Evolutionary conservation across 129 eudicot genomes (phyloP), one percentile per base, ranked within the genome.

Genomic region (Deinandra increscens): DNA sequence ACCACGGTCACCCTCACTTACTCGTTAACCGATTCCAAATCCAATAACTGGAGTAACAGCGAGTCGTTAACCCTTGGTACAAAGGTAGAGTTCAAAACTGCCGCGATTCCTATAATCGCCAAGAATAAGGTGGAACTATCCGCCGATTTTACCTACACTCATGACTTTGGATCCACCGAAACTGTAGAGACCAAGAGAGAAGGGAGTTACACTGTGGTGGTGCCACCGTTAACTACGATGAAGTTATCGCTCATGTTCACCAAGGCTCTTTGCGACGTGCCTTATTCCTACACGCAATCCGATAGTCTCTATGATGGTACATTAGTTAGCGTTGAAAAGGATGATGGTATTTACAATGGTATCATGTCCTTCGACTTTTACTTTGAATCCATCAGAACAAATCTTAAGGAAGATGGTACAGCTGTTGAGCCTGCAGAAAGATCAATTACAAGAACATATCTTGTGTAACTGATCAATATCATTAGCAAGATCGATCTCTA

Each of bases 311-410:
- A 20, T 9, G 13, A 12, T 2, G 56, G 42, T 8, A 41, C 43
- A 26, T 11, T 13, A 41, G n/a, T 65, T 44, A 3, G 20, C 37
- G 26, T 41, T 2, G 0, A 0, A 22, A 13, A 23, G 56, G 70
- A 66, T 26, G 70, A 66, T 29, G 70, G 70, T 34, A 7, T 45
- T 6, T 66, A 4, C 42, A 66, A 26, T 2, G 70, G 70, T n/a
- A 23, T 26, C 13, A 66, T 44, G 22, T 43, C 41, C 41, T 43
- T 11, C n/a, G 1, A 29, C 51, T 9, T 63, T 66, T 6, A 2
- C 26, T 66, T 20, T 23, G 4, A 43, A 11, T 23, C 42, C 18
- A n/a, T n/a, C n/a, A n/a, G n/a, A n/a, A n/a, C n/a, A n/a, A n/a
- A n/a, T n/a, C n/a, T n/a, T n/a, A n/a, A n/a, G n/a, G n/a, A n/a